Base-by-base conservation (phyloP, 140 eudicot genomes). In the Ambrosia hybrid region DNA sequence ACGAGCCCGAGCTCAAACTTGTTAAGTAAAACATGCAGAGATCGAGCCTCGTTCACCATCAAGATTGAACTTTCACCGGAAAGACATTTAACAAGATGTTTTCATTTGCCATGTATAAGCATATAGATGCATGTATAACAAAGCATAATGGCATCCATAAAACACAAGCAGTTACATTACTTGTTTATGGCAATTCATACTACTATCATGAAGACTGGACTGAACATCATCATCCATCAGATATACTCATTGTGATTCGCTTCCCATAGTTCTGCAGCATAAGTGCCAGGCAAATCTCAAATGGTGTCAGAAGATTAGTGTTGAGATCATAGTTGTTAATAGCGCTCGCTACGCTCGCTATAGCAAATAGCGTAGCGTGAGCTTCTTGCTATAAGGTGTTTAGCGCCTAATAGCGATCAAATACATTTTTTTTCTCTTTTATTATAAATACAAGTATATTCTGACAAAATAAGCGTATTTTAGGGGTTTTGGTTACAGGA, bases 141-240 rank as follows among this genome's bases (percentile, higher is more conserved):
- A 12, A 34, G 53, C 51, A 39, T 16, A 56, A 67, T 4, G 38
- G 55, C 71, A 80, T 70, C 62, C 49, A 72, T 72, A 9, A 73
- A 67, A 70, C 58, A 70, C 41, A 73, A 17, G 56, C 56, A 62
- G 14, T 60, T 65, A 72, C 84, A 75, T 75, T 75, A 67, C 84
- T 79, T 49, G 77, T 70, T 53, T 68, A 43, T 10, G 69, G 64
- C 73, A 69, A 64, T 67, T 61, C 65, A 65, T 64, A 70, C 33
- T 63, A 65, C 57, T 78, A 70, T 66, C 57, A 68, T 68, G 74
- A 65, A 30, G 49, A 36, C 66, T 41, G 73, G 2, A 60, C 8
- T 6, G 6, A 63, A 13, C 70, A 68, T 79, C 57, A 51, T 33
- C 77, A 52, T 48, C 57, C 72, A 41, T 59, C 67, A 59, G 70